Conservation (phyloP, 345 rosid genomes). For the Gossypium ekmanianum region DNA sequence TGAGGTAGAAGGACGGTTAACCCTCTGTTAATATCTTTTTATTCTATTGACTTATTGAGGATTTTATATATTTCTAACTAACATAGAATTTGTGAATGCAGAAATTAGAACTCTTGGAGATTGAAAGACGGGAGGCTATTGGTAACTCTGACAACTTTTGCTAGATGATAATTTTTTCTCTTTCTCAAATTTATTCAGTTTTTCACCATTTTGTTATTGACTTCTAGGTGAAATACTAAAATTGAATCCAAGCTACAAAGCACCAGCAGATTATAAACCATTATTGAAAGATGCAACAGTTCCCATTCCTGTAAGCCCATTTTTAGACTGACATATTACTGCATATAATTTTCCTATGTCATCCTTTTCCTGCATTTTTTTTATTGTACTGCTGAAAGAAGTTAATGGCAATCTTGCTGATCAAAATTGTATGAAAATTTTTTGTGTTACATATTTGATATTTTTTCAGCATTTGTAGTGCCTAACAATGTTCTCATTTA, state of each 20-base stretch:
- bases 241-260: slow-evolving; percentile 79
- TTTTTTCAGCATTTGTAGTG: not conserved
- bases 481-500: not conserved
- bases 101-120: slow-evolving; percentile 56
- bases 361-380: not conserved
- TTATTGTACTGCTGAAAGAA: slow-evolving; percentile 4
- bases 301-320: slow-evolving; percentile 68
- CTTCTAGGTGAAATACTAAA: slow-evolving; percentile 75
- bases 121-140: slow-evolving; percentile 71
- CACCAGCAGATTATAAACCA: slow-evolving; percentile 79
- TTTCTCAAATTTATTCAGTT: slow-evolving; percentile 4
- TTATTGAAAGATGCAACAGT: slow-evolving; percentile 72
- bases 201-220: slow-evolving; percentile 16
- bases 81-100: slow-evolving; percentile 31
- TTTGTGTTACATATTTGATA: not conserved
- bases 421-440: not conserved
- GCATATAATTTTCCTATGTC: slow-evolving; percentile 8
- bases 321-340: not conserved
- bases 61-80: slow-evolving; percentile 11
- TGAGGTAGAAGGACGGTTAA: slow-evolving; percentile 36
- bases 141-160: slow-evolving; percentile 39
- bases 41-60: not conserved
- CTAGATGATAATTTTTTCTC: not conserved
- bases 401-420: not conserved
- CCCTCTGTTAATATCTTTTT: slow-evolving; percentile 9